Evolutionary conservation across 805 yeast species (phyloP), one percentile per base, ranked within the genome.

Genomic region (Barnettozyma populi): DNA sequence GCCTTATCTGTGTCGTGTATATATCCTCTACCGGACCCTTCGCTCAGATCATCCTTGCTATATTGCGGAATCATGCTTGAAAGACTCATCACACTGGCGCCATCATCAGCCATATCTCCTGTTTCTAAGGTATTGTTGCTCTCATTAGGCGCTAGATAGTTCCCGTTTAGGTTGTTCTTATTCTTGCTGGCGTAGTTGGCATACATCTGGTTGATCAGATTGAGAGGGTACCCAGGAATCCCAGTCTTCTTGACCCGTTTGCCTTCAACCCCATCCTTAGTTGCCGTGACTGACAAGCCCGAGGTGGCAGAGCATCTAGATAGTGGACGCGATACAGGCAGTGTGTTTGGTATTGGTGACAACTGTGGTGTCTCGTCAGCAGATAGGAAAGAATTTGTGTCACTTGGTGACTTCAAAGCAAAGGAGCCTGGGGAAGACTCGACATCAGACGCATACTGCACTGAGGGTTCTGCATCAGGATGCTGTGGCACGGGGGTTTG

Each of bases 211-310:
- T 66, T 65, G 40, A 70, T 61, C 46, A 70, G 52, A 32, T 65
- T 63, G 45, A 68, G 51, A 2, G 74, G 67, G 47, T 69, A 69
- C 7, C 64, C 67, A 5, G 74, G 72, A 20, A 69, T 68, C 2
- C 71, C 74, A 10, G 53, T 46, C 41, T 82, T 66, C 55, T 73
- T 79, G 39, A 78, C 68, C 42, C 76, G 65, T 50, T 76, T 75
- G 5, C 90, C 90, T 58, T 83, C 87, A 4, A 82, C 63, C 0
- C 90, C 89, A 61, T 84, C 89, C 55, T 84, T 83, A 16, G 86
- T 81, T 20, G 89, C 89, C 5, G 84, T 81, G 36, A 83, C 80
- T 0, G 88, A 82, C n/a, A 83, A 60, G 31, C 86, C 83, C 1
- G 87, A 80, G 0, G 86, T 79, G 18, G 76, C 75, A 21, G 85